These are phyloP conservation scores for Apium graveolens DNA, from an alignment of 129 eudicot genomes.

Conservation along the genomic window DNA sequence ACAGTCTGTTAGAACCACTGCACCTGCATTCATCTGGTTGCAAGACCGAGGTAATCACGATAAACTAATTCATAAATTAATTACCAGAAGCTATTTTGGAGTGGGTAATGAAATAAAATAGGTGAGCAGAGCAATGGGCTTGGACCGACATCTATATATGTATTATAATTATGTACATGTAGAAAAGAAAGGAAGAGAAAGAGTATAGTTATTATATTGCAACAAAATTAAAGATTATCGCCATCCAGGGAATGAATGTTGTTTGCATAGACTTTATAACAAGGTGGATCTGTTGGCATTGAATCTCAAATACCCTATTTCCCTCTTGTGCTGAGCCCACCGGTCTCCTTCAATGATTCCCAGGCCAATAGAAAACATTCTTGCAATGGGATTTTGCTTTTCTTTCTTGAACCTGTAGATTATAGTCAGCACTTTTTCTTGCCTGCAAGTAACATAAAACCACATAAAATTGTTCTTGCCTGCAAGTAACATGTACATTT, in stretches of 20 bases:
- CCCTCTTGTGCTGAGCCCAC: constrained; percentile 25
- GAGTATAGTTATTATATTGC: background rate
- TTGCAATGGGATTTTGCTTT: constrained; percentile 5
- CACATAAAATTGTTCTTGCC: constrained; percentile 25
- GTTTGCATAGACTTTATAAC: background rate
- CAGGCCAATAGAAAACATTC: constrained; percentile 12
- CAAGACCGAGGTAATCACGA: background rate
- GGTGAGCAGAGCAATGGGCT: too few species aligned
- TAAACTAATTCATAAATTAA: background rate
- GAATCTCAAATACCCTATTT: background rate
- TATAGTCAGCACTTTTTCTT: constrained; percentile 17
- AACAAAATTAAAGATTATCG: constrained; percentile 5
- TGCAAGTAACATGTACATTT: constrained; percentile 11
- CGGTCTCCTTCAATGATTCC: constrained; percentile 9
- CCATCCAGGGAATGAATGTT: constrained; percentile 27
- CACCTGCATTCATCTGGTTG: constrained; percentile 92
- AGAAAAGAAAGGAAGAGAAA: background rate
- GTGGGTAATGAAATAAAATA: too few species aligned
- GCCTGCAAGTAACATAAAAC: too few species aligned
- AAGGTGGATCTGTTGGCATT: background rate
- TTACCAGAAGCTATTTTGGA: too few species aligned
- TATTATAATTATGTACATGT: background rate
- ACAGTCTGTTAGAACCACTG: constrained; percentile 85
- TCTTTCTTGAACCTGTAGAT: constrained; percentile 4
- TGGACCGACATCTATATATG: background rate